Conservation (phyloP, 371 early-diverging fungal genomes). For the Rhizomucor miehei region DNA sequence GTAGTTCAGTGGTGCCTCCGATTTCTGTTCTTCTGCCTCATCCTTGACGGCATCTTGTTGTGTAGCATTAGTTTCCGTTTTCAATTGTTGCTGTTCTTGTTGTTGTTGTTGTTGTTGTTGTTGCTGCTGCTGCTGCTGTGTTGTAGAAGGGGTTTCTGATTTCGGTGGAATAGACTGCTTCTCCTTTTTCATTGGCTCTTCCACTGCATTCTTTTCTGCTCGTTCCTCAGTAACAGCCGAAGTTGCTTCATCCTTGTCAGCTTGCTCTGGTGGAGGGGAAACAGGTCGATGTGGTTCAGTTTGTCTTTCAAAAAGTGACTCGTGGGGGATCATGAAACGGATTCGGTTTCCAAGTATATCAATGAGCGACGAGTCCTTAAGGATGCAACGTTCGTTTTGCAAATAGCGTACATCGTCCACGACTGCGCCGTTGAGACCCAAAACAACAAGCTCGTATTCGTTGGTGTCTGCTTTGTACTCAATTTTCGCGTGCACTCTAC, state of each 20-base stretch:
- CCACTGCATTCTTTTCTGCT: constrained; percentile 1
- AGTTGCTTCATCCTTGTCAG: neutral
- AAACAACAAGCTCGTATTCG: constrained; percentile 48
- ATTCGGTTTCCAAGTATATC: constrained; percentile 34
- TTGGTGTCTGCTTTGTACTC: constrained; percentile 25
- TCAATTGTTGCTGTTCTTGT: neutral
- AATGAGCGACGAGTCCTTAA: constrained; percentile 31
- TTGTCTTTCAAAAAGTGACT: neutral
- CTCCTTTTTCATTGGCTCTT: neutral
- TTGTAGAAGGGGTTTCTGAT: too few relatives aligned
- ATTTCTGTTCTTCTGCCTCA: neutral
- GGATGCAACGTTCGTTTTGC: constrained; percentile 28
- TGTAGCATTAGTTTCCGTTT: neutral
- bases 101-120: too few relatives aligned
- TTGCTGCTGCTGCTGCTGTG: neutral
- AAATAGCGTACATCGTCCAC: constrained; percentile 33
- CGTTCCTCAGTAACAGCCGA: neutral
- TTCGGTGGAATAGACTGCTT: neutral
- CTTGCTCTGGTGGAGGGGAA: constrained; percentile 3
- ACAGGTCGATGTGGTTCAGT: neutral
- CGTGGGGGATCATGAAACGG: constrained; percentile 11
- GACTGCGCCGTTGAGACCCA: constrained; percentile 54
- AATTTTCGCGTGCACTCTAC: constrained; percentile 57
- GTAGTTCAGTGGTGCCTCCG: constrained; percentile 14
- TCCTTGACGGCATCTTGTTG: constrained; percentile 2